Evolutionary conservation across 371 early-diverging fungal species (phyloP).

Genomic region (Edhazardia aedis): DNA sequence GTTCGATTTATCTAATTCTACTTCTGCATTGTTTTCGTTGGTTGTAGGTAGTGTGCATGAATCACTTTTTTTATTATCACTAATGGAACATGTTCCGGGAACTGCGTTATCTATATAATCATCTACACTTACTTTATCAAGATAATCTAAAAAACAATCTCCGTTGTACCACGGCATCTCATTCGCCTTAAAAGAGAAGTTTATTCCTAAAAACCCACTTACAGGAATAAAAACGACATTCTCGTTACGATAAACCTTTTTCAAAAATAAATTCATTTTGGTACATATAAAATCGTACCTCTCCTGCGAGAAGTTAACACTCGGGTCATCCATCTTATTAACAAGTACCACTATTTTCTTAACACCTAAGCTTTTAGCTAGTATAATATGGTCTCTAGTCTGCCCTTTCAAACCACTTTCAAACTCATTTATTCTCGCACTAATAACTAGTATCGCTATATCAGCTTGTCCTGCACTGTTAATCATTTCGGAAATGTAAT

Average conservation of each 20-base stretch:
- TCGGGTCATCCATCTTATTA: conserved; percentile 74
- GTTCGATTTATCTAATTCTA: no score
- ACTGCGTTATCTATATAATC: background rate
- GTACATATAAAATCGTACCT: conserved; percentile 30
- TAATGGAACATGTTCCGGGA: no score
- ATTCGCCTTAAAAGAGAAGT: conserved; percentile 17
- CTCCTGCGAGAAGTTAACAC: conserved; percentile 31
- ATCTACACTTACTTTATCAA: conserved; percentile 24
- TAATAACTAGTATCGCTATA: conserved; percentile 73
- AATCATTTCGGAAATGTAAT: conserved; percentile 97
- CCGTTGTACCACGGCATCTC: conserved; percentile 35
- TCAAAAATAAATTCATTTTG: conserved; percentile 18
- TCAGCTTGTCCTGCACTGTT: conserved; percentile 71
- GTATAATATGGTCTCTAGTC: conserved; percentile 94
- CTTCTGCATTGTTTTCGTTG: no score
- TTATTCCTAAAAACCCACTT: conserved; percentile 39
- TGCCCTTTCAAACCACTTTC: conserved; percentile 95
- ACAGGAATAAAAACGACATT: conserved; percentile 37
- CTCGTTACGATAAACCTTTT: conserved; percentile 12
- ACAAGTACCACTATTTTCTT: conserved; percentile 79
- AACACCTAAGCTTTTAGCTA: conserved; percentile 83
- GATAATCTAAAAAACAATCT: conserved; percentile 33
- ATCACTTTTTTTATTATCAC: no score
- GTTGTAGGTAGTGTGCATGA: no score
- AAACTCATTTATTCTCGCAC: conserved; percentile 79